Conservation (phyloP, 1,284 basidiomycete species). For the Gomphus sp. region DNA sequence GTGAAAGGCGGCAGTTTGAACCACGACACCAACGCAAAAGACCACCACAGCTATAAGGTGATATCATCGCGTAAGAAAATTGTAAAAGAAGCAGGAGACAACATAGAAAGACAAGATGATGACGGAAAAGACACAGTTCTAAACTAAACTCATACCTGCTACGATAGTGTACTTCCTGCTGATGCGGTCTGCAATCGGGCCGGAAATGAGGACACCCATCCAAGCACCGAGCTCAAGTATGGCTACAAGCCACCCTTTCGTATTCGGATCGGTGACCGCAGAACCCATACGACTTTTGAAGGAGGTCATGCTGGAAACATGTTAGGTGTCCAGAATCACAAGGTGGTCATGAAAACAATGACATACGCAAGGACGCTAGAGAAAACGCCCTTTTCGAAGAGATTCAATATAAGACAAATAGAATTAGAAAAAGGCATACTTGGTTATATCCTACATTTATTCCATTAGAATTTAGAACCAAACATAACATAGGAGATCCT, state of each 20-base stretch:
- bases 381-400: conserved; percentile 51
- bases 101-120: background rate
- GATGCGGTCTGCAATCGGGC: conserved; percentile 60
- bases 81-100: background rate
- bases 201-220: conserved; percentile 61
- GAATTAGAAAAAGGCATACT: conserved; percentile 22
- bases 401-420: background rate
- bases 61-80: background rate
- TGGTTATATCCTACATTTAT: conserved; percentile 52
- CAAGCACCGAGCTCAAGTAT: conserved; percentile 66
- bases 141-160: conserved; percentile 29
- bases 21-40: conserved; percentile 62
- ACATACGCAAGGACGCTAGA: conserved; percentile 51
- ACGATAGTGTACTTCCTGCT: conserved; percentile 67
- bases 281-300: conserved; percentile 47
- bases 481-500: background rate
- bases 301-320: conserved; percentile 38
- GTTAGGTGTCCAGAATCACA: conserved; percentile 4
- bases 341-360: conserved; percentile 14
- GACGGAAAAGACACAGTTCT: background rate
- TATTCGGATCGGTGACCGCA: conserved; percentile 38
- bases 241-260: conserved; percentile 61
- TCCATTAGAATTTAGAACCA: conserved; percentile 14
- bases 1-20: conserved; percentile 48
- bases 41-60: conserved; percentile 42